phyloP scores from a whole-genome alignment of 2,329 filamentous ascomycete genomes.

The Cordyceps militaris region DNA sequence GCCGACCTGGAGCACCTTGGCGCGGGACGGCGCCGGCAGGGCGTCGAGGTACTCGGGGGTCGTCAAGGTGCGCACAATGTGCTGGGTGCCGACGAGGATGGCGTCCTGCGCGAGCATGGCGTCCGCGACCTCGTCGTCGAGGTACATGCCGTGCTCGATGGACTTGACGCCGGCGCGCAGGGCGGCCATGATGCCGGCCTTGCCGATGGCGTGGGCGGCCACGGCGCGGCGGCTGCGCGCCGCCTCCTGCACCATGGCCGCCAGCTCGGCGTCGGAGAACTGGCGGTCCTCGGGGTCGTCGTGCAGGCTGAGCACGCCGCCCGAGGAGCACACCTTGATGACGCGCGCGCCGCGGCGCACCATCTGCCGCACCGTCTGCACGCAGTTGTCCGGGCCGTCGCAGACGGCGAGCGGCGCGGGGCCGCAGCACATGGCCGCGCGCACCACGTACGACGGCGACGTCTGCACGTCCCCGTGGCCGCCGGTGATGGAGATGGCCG shows the following conservation, averaged over 20 bases:
- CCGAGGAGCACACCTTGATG: constrained; percentile 40
- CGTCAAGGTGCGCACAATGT: constrained; percentile 34
- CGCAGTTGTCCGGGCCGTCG: constrained; percentile 40
- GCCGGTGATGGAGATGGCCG: constrained; percentile 36
- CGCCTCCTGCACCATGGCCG: constrained; percentile 37
- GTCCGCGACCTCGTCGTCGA: constrained; percentile 37
- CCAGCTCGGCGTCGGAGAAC: constrained; percentile 37
- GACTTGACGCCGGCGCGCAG: constrained; percentile 36
- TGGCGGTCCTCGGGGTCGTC: constrained; percentile 37
- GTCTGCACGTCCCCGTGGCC: constrained; percentile 40
- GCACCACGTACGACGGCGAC: constrained; percentile 28
- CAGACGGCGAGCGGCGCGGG: constrained; percentile 28
- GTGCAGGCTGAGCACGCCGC: constrained; percentile 36
- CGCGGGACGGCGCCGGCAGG: constrained; percentile 26
- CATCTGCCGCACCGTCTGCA: constrained; percentile 33
- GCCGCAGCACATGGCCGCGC: constrained; percentile 26
- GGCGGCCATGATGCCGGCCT: constrained; percentile 39
- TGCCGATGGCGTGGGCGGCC: constrained; percentile 39
- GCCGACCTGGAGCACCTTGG: constrained; percentile 32
- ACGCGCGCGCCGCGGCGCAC: constrained; percentile 39
- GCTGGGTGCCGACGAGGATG: constrained; percentile 37
- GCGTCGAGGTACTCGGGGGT: constrained; percentile 22
- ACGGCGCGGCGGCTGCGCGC: constrained; percentile 31
- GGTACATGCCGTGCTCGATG: constrained; percentile 42
- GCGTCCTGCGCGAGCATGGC: constrained; percentile 39